Conservation (phyloP, 768 basidiomycete genomes). For the Hydnomerulius pinastri region DNA sequence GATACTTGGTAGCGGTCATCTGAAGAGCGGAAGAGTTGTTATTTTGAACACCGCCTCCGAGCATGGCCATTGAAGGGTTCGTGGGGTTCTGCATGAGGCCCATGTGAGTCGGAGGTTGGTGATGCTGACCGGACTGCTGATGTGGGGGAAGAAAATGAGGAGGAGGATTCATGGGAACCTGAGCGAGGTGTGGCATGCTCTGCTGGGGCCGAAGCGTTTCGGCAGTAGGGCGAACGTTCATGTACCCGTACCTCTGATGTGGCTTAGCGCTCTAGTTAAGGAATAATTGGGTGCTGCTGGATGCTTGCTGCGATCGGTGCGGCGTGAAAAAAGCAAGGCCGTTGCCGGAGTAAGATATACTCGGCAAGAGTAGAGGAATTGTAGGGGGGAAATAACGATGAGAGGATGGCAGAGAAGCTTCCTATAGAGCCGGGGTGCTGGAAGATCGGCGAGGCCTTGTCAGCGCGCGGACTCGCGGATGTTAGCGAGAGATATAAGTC, state of each 20-base stretch:
- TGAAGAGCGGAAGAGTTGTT: conserved; percentile 23
- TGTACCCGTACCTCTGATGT: conserved; percentile 30
- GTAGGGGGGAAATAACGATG: neutral
- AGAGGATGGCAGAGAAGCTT: neutral
- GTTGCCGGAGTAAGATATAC: conserved; percentile 14
- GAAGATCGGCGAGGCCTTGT: conserved; percentile 8
- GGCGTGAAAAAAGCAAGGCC: conserved; percentile 7
- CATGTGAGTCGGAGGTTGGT: conserved; percentile 37
- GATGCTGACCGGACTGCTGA: conserved; percentile 36
- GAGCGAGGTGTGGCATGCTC: conserved; percentile 42
- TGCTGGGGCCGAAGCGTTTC: conserved; percentile 49
- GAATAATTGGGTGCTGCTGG: too few species aligned
- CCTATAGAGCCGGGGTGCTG: neutral
- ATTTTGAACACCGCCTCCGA: conserved; percentile 32
- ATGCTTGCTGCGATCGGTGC: neutral
- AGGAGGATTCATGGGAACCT: conserved; percentile 36
- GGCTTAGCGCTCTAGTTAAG: too few species aligned
- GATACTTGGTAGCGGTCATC: conserved; percentile 24
- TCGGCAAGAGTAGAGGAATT: neutral
- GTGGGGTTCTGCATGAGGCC: conserved; percentile 37
- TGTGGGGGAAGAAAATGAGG: conserved; percentile 40
- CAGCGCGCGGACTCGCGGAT: conserved; percentile 3
- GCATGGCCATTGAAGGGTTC: conserved; percentile 42
- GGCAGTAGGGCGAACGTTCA: conserved; percentile 49
- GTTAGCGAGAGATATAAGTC: conserved; percentile 5